phyloP scores from a whole-genome alignment of 331 rosid species.

The Quercus phellos region DNA sequence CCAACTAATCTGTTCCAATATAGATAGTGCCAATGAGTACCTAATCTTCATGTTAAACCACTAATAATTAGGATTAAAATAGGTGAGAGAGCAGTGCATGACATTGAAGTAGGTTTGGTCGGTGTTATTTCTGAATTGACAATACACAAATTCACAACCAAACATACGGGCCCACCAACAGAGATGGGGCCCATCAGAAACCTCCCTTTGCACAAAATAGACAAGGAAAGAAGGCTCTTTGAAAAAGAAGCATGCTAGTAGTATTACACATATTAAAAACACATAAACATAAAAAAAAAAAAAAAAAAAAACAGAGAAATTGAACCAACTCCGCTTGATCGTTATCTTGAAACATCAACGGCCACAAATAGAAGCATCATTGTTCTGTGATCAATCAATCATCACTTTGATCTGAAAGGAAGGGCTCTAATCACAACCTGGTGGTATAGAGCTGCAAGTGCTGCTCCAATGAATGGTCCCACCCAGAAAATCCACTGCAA shows the following conservation, averaged over 20 bases:
- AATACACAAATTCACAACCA: constrained; percentile 14
- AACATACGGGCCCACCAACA: constrained; percentile 5
- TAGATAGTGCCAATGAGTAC: no score
- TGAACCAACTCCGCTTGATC: background rate
- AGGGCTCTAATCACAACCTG: constrained; percentile 44
- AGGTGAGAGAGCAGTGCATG: background rate
- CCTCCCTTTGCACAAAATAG: background rate
- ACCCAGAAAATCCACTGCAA: constrained; percentile 52
- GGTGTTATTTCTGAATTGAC: constrained; percentile 12
- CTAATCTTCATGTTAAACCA: no score
- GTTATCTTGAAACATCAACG: background rate
- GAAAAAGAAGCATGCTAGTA: background rate
- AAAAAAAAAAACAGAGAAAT: background rate
- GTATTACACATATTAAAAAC: background rate
- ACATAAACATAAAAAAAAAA: background rate
- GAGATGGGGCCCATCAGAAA: background rate
- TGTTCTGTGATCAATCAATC: no score
- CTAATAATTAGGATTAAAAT: no score
- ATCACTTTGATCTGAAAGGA: constrained; percentile 36
- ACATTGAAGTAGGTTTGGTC: background rate
- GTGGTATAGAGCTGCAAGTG: constrained; percentile 43
- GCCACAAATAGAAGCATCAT: no score
- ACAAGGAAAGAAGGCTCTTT: background rate
- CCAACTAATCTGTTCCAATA: no score
- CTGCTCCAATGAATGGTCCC: constrained; percentile 46